Base-by-base conservation (phyloP, 345 rosid genomes). In the Ailanthus altissimus region DNA sequence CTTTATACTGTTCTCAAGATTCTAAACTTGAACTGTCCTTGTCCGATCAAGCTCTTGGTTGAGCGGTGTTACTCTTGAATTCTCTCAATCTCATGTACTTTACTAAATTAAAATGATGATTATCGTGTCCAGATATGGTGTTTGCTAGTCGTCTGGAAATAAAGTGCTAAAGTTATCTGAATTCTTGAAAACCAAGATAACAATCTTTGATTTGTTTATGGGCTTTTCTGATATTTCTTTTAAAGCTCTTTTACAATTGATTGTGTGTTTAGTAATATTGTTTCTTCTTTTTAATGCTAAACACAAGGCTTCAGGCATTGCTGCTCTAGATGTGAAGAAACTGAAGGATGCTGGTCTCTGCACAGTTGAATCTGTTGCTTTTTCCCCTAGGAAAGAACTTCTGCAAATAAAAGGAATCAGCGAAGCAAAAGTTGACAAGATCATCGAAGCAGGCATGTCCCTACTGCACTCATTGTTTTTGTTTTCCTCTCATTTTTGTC, bases 371-470 rank as follows among this genome's bases (percentile, higher is more conserved):
- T 85, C 97, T 80, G 91, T 93, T 83, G 97, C 88, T 54, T 96
- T 89, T 78, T 88, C 97, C 61, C 94, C 98, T 3, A 88, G 99
- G 84, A 93, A 93, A 89, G 98, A 93, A 85, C 99, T 96, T 73
- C 89, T 95, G 81, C 97, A 92, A 82, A 92, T 94, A 63, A 92
- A 96, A 84, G 99, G 98, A 81, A 93, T 96, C 40, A 96, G 98
- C 75, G 98, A 96, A 73, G 97, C 99, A 74, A 96, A 93, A 77
- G 98, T 93, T 73, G 98, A 93, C 83, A 96, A 96, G 79, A 91
- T 92, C 69, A 84, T 92, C 40, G 99, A 96, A 91, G 99, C 97
- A 86, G 99, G 99, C 80, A 87, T 60, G 79, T 20, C 72, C 38
- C 73, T 47, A 26, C 42, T 46, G 23, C 60, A 38, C 13, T 67